Base-by-base conservation (phyloP, 306 rosid genomes). In the Cicer bijugum region DNA sequence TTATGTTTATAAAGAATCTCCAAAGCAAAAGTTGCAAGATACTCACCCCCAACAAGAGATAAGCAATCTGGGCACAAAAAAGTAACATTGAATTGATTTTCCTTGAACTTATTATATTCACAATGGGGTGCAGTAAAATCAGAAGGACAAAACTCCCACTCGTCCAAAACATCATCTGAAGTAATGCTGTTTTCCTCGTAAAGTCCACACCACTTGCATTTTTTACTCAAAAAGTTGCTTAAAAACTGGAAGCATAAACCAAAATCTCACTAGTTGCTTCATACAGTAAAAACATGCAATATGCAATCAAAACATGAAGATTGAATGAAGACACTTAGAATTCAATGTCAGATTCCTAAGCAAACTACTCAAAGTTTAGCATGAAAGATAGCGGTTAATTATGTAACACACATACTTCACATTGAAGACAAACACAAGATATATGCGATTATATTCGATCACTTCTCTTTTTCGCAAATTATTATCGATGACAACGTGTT, bases 121-220 rank as follows among this genome's bases (percentile, higher is more conserved):
- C 92, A 95, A 61, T 68, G 62, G 12, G 86, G 72, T n/a, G 69
- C 57, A 9, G 76, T 12, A 67, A 94, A 91, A 64, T 89, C 96
- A 40, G 92, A 84, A 11, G 99, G 91, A 81, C 99, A 94, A 77
- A 94, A 83, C 83, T 94, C 97, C 99, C 99, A 94, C 72, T 94
- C 97, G 0, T 89, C 96, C 72, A 83, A 88, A 68, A 20, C 67
- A 61, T 94, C 96, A 53, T 87, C 96, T 0, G 82, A 60, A 39
- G 82, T 82, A 38, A 91, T 60, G 20, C 64, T 72, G 71, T 94
- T 92, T 79, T 85, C 77, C 87, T 94, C 99, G 65, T 89, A 94
- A 50, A 94, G 75, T 78, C 99, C 99, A 80, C 99, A 94, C n/a
- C 92, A 81, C 83, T 88, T 94, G 82, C 99, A 94, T 67, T 89